Evolutionary conservation across 495 filamentous ascomycete species (phyloP).

Genomic region (Chaetomium cochliodes): DNA sequence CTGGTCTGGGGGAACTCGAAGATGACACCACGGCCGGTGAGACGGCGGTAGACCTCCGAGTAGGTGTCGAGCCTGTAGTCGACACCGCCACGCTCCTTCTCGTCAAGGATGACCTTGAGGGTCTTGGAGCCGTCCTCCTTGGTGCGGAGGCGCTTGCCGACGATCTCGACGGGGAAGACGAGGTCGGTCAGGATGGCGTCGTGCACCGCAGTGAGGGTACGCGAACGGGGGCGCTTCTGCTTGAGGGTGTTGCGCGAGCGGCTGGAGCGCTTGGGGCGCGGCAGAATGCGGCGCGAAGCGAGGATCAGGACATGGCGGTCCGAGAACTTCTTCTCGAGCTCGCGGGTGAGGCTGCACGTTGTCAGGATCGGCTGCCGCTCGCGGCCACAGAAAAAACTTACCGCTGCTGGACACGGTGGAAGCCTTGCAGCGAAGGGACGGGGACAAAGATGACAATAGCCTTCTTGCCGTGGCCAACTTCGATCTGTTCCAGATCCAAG

Average conservation of each 20-base stretch:
- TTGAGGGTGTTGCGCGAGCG: conserved; percentile 89
- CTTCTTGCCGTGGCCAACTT: conserved; percentile 99
- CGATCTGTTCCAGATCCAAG: conserved; percentile 76
- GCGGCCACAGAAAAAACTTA: conserved; percentile 49
- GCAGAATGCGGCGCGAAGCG: conserved; percentile 96
- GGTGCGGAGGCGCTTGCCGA: conserved; percentile 95
- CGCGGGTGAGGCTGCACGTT: conserved; percentile 79
- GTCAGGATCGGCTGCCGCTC: conserved; percentile 25
- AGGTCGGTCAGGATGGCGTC: conserved; percentile 93
- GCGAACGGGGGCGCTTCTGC: conserved; percentile 96
- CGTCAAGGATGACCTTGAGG: conserved; percentile 96
- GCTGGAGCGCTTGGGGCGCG: conserved; percentile 92
- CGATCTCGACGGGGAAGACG: conserved; percentile 99
- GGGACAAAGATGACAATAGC: conserved; percentile 99
- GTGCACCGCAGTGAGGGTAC: conserved; percentile 96
- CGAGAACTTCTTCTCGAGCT: conserved; percentile 99
- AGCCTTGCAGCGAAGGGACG: conserved; percentile 89
- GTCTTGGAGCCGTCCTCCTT: conserved; percentile 97
- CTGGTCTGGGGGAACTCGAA: conserved; percentile 96
- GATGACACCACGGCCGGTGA: conserved; percentile 88
- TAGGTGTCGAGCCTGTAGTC: conserved; percentile 99
- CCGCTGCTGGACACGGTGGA: conserved; percentile 99
- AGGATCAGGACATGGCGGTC: conserved; percentile 99
- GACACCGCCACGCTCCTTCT: conserved; percentile 98
- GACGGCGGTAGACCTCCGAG: conserved; percentile 93